phyloP scores from a whole-genome alignment of 805 yeast genomes.

The Spathaspora passalidarum region DNA sequence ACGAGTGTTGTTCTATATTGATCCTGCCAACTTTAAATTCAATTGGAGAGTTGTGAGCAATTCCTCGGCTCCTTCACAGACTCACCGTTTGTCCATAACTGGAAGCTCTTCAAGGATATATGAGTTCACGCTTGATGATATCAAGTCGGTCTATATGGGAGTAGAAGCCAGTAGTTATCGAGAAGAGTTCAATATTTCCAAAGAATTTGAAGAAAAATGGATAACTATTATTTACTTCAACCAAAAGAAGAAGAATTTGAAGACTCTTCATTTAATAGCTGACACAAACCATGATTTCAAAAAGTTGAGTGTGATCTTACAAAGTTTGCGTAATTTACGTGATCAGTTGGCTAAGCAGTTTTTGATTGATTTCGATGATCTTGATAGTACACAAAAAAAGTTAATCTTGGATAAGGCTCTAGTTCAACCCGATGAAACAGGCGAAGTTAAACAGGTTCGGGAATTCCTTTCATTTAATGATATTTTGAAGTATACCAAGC shows the following conservation, averaged over 20 bases:
- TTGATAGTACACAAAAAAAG: constrained; percentile 25
- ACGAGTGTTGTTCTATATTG: constrained; percentile 54
- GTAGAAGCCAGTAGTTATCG: constrained; percentile 79
- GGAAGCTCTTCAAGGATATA: constrained; percentile 25
- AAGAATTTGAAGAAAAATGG: constrained; percentile 70
- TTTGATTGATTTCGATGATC: constrained; percentile 36
- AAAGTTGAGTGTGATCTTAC: constrained; percentile 53
- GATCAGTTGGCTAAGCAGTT: constrained; percentile 62
- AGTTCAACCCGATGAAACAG: constrained; percentile 4
- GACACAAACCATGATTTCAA: constrained; percentile 56
- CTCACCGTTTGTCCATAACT: constrained; percentile 7
- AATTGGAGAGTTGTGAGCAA: constrained; percentile 45
- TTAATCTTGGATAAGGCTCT: constrained; percentile 19
- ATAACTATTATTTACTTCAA: constrained; percentile 72
- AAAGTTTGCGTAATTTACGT: constrained; percentile 60
- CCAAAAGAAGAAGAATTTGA: constrained; percentile 57
- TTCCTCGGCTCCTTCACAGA: constrained; percentile 16
- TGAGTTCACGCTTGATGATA: constrained; percentile 53
- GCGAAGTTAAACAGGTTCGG: constrained; percentile 18
- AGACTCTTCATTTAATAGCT: constrained; percentile 79
- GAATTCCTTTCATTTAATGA: constrained; percentile 57
- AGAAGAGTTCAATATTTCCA: constrained; percentile 75
- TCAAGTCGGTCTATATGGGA: constrained; percentile 58
- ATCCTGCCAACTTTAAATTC: constrained; percentile 51
- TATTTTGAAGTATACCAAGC: constrained; percentile 59